These are phyloP conservation scores for Alternaria infectoria DNA, from an alignment of 2,329 filamentous ascomycete genomes.

Conservation along the genomic window DNA sequence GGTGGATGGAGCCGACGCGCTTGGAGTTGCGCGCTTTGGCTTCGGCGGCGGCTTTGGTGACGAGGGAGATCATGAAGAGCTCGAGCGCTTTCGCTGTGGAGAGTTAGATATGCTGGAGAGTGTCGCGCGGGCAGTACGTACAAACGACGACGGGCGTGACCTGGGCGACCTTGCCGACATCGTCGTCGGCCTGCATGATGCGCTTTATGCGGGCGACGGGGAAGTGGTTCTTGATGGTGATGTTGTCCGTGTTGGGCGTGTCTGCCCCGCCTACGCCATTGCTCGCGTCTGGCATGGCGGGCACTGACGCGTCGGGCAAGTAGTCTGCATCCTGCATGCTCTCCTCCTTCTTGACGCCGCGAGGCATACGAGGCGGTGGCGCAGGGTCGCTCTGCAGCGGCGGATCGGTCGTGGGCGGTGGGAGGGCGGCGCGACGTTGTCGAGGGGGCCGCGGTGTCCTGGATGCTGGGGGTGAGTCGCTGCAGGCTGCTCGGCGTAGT, in stretches of 20 bases:
- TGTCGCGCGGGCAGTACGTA: conserved; percentile 49
- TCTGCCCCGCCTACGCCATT: conserved; percentile 28
- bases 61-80: conserved; percentile 95
- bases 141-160: conserved; percentile 93
- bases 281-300: conserved; percentile 26
- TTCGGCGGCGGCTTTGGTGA: conserved; percentile 84
- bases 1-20: conserved; percentile 85
- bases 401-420: background rate
- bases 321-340: conserved; percentile 47
- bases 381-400: conserved; percentile 20
- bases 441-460: conserved; percentile 44
- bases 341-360: conserved; percentile 32
- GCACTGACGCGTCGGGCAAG: conserved; percentile 41
- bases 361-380: conserved; percentile 36
- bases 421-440: conserved; percentile 31
- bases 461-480: conserved; percentile 47
- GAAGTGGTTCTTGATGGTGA: conserved; percentile 92
- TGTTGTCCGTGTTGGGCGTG: conserved; percentile 54
- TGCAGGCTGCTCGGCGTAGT: conserved; percentile 49
- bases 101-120: conserved; percentile 8
- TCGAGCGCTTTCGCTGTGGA: conserved; percentile 83
- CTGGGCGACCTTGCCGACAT: conserved; percentile 97
- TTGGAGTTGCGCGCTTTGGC: conserved; percentile 85
- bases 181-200: conserved; percentile 99
- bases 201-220: conserved; percentile 97